These are phyloP conservation scores for Sporothrix schenckii DNA, from an alignment of 2,329 filamentous ascomycete genomes.

Conservation along the genomic window DNA sequence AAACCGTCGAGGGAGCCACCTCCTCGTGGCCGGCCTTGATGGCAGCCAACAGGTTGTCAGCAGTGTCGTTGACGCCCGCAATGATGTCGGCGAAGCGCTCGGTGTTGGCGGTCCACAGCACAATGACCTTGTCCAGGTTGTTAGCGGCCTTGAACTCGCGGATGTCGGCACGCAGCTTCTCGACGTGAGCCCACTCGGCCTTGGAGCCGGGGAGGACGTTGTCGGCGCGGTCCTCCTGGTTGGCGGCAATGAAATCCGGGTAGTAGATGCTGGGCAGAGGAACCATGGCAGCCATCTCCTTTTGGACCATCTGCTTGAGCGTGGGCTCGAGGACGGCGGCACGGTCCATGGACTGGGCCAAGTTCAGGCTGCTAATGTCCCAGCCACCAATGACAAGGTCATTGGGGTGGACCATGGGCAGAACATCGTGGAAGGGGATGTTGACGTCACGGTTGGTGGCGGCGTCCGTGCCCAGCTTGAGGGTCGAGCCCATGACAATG, in stretches of 20 bases:
- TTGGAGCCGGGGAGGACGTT: slow-evolving; percentile 83
- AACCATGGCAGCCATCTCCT: slow-evolving; percentile 88
- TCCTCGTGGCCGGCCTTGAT: slow-evolving; percentile 88
- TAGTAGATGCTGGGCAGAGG: slow-evolving; percentile 97
- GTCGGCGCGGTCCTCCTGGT: slow-evolving; percentile 95
- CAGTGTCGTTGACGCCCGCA: slow-evolving; percentile 90
- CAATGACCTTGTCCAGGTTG: slow-evolving; percentile 88
- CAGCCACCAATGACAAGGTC: slow-evolving; percentile 94
- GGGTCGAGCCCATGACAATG: slow-evolving; percentile 92
- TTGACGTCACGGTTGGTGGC: slow-evolving; percentile 88
- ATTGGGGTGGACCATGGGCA: slow-evolving; percentile 97
- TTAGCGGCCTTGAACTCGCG: slow-evolving; percentile 89
- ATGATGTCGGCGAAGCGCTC: slow-evolving; percentile 92
- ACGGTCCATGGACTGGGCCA: slow-evolving; percentile 92
- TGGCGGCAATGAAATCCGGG: slow-evolving; percentile 97
- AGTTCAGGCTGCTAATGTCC: slow-evolving; percentile 92
- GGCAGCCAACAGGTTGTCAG: slow-evolving; percentile 85
- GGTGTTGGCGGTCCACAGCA: slow-evolving; percentile 98
- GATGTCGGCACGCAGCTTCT: slow-evolving; percentile 91
- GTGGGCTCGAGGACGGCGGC: slow-evolving; percentile 94
- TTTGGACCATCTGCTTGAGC: slow-evolving; percentile 83
- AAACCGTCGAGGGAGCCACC: slow-evolving; percentile 92
- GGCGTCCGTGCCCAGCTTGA: slow-evolving; percentile 90
- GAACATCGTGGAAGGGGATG: slow-evolving; percentile 89
- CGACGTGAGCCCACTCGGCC: slow-evolving; percentile 83